phyloP scores from a whole-genome alignment of 1,139 yeast species.

The Taphrina pruni region DNA sequence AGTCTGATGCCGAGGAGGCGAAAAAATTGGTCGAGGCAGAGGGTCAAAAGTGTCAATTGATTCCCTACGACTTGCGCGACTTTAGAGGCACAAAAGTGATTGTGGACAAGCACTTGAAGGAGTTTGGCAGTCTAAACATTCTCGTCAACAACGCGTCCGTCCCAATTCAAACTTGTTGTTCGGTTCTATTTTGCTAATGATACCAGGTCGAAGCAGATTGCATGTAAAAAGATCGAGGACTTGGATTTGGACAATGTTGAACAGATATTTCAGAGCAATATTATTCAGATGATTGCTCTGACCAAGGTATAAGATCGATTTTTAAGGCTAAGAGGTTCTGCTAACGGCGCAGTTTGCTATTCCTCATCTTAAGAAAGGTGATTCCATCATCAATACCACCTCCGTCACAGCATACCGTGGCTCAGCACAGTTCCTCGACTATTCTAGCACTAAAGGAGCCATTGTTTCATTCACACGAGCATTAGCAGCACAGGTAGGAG shows the following conservation, averaged over 20 bases:
- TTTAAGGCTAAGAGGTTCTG: no score
- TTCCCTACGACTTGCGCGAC: slow-evolving; percentile 34
- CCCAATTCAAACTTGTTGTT: slow-evolving; percentile 64
- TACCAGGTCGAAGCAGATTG: slow-evolving; percentile 24
- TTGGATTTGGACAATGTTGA: slow-evolving; percentile 85
- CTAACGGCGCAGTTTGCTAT: slow-evolving; percentile 27
- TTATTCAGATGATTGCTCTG: slow-evolving; percentile 39
- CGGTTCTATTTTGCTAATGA: neutral
- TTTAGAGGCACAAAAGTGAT: slow-evolving; percentile 54
- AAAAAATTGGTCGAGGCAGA: slow-evolving; percentile 39
- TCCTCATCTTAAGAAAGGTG: slow-evolving; percentile 37
- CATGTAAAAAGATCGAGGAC: slow-evolving; percentile 69
- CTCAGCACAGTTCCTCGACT: slow-evolving; percentile 37
- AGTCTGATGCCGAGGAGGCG: slow-evolving; percentile 40
- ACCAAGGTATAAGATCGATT: slow-evolving; percentile 13
- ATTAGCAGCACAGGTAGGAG: slow-evolving; percentile 65
- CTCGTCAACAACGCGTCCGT: slow-evolving; percentile 97
- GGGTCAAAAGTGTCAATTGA: slow-evolving; percentile 37
- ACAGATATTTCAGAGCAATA: slow-evolving; percentile 77
- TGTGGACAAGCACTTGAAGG: slow-evolving; percentile 68
- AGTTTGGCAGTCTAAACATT: slow-evolving; percentile 75
- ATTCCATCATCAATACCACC: slow-evolving; percentile 38
- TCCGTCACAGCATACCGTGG: slow-evolving; percentile 42
- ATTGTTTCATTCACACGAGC: slow-evolving; percentile 59
- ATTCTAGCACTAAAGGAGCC: slow-evolving; percentile 42